Conservation (phyloP, 2,329 filamentous ascomycete species). For the Trichoderma breve region DNA sequence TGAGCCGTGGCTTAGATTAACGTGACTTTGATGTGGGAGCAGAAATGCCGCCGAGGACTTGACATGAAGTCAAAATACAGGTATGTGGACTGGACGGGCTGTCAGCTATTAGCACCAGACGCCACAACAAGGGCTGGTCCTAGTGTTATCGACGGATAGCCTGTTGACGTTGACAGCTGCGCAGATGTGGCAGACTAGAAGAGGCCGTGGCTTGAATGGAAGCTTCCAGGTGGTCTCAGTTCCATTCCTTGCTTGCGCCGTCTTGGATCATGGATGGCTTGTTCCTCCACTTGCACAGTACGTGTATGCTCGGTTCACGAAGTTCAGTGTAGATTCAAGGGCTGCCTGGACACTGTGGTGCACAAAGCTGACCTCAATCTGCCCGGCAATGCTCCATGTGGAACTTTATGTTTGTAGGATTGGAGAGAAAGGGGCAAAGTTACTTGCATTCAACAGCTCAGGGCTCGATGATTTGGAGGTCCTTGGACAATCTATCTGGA, state of each 20-base stretch:
- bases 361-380: not conserved
- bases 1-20: not conserved
- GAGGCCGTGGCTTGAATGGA: not conserved
- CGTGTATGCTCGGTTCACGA: not conserved
- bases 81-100: not conserved
- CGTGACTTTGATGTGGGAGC: not conserved
- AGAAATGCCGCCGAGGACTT: not conserved
- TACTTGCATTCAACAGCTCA: not conserved
- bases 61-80: not conserved
- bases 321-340: not conserved
- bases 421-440: not conserved
- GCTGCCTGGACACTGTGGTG: not conserved
- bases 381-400: not conserved
- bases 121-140: not conserved
- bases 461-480: not conserved
- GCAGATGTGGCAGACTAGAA: not conserved
- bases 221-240: not conserved
- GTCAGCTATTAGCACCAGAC: not conserved
- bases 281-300: not conserved
- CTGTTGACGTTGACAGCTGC: not conserved
- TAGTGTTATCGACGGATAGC: not conserved
- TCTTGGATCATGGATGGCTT: not conserved
- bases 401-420: not conserved
- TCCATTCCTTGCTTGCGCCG: not conserved
- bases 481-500: not conserved